A percentile compares a stretch with the other conserved stretches of the same genome.
These are phyloP conservation scores for Quercus engelmannii DNA, from an alignment of 306 rosid species.

Conservation along the genomic window DNA sequence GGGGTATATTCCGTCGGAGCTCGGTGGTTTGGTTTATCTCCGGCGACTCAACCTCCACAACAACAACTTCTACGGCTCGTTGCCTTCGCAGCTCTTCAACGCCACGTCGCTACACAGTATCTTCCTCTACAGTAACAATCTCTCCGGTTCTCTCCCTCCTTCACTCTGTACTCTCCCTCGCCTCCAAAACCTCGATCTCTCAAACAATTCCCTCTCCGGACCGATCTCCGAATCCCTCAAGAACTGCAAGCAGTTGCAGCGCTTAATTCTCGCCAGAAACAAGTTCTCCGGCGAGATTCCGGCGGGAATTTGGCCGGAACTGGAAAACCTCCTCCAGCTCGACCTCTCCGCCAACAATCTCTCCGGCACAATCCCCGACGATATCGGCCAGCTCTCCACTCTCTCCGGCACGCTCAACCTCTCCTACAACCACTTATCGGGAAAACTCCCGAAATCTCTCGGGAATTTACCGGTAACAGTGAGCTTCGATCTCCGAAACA, in stretches of 20 bases:
- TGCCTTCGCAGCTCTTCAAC: conserved; percentile 82
- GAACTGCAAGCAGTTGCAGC: conserved; percentile 67
- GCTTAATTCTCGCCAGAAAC: conserved; percentile 65
- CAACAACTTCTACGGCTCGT: conserved; percentile 67
- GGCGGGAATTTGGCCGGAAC: conserved; percentile 52
- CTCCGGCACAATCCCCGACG: conserved; percentile 60
- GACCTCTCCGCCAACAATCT: conserved; percentile 75
- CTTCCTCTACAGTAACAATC: conserved; percentile 81
- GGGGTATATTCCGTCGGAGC: conserved; percentile 93
- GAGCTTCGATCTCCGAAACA: conserved; percentile 77
- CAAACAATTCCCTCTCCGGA: conserved; percentile 74
- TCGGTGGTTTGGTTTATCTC: conserved; percentile 65
- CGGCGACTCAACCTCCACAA: conserved; percentile 83
- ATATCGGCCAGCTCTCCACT: conserved; percentile 51
- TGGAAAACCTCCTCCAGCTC: conserved; percentile 50
- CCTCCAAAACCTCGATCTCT: conserved; percentile 85
- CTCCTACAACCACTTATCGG: conserved; percentile 76
- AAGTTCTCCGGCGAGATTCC: conserved; percentile 62
- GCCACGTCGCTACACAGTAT: conserved; percentile 81
- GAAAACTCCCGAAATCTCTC: conserved; percentile 60
- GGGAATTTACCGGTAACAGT: conserved; percentile 75
- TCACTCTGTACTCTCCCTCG: conserved; percentile 65
- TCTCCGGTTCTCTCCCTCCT: conserved; percentile 73
- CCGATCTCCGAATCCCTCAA: conserved; percentile 35
- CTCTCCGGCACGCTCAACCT: conserved; percentile 87